A percentile compares a stretch with the other conserved stretches of the same genome.
Evolutionary conservation across 2,329 filamentous ascomycete species (phyloP).

Genomic region (Magnaporthiopsis rhizophila): DNA sequence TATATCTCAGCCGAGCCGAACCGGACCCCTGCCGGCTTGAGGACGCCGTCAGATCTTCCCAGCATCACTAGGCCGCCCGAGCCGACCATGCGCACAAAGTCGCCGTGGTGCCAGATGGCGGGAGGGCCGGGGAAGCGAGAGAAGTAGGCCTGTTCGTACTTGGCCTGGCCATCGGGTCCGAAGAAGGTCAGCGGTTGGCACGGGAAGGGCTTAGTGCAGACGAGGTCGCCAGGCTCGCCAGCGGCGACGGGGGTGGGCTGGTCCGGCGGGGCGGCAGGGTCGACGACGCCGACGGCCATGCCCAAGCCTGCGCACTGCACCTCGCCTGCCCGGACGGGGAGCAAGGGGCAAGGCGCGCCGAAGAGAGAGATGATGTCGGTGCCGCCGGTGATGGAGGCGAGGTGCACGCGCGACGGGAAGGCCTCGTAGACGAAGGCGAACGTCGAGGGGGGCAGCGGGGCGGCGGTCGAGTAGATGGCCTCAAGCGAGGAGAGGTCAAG

Average conservation of each 20-base stretch:
- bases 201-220: constrained; percentile 80
- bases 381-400: constrained; percentile 89
- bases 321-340: constrained; percentile 65
- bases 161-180: constrained; percentile 60
- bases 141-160: constrained; percentile 82
- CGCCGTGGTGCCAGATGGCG: constrained; percentile 82
- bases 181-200: constrained; percentile 90
- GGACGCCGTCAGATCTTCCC: constrained; percentile 81
- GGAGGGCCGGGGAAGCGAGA: constrained; percentile 57
- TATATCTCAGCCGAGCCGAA: constrained; percentile 96
- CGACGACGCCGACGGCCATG: constrained; percentile 63
- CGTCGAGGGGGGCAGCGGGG: constrained; percentile 84
- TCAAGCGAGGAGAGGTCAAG: constrained; percentile 58
- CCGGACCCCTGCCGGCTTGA: constrained; percentile 85
- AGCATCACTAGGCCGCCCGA: constrained; percentile 85
- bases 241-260: constrained; percentile 38
- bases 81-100: constrained; percentile 67
- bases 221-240: constrained; percentile 74
- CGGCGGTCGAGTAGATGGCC: constrained; percentile 91
- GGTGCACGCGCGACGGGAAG: constrained; percentile 73
- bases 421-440: constrained; percentile 83
- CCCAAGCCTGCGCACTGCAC: constrained; percentile 72
- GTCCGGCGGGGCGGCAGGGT: constrained; percentile 46
- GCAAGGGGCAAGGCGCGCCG: constrained; percentile 70
- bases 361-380: constrained; percentile 97